A percentile compares a stretch with the other conserved stretches of the same genome.
Conservation (phyloP, 2,329 filamentous ascomycete genomes). For the Colletotrichum falcatum region DNA sequence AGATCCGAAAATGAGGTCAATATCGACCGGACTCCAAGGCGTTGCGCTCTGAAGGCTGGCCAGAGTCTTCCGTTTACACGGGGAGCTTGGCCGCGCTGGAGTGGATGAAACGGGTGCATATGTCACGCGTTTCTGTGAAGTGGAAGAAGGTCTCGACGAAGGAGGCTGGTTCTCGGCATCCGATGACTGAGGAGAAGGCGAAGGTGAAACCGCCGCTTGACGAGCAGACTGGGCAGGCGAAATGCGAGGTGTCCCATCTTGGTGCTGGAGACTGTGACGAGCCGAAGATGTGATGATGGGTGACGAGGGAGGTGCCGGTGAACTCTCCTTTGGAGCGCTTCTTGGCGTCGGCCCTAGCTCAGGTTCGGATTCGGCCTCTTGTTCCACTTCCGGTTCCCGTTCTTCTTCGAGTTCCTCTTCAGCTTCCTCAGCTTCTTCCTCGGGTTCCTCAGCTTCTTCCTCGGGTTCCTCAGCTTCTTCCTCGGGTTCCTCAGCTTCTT, state of each 20-base stretch:
- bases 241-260: slow-evolving; percentile 46
- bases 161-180: slow-evolving; percentile 85
- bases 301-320: slow-evolving; percentile 46
- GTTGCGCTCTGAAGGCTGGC: slow-evolving; percentile 66
- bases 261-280: slow-evolving; percentile 57
- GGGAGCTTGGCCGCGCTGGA: slow-evolving; percentile 57
- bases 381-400: slow-evolving; percentile 7
- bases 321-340: slow-evolving; percentile 44
- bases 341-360: slow-evolving; percentile 37
- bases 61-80: slow-evolving; percentile 71
- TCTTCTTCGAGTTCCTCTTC: slow-evolving; percentile 13
- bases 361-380: slow-evolving; percentile 11
- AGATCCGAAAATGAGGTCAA: slow-evolving; percentile 76
- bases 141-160: slow-evolving; percentile 69
- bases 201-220: slow-evolving; percentile 69
- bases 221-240: slow-evolving; percentile 63
- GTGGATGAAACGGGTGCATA: slow-evolving; percentile 61
- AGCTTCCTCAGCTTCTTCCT: slow-evolving; percentile 6
- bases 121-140: slow-evolving; percentile 59
- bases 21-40: slow-evolving; percentile 80
- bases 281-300: slow-evolving; percentile 34
- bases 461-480: slow-evolving; percentile 9
- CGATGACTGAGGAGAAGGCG: slow-evolving; percentile 79
- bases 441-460: slow-evolving; percentile 1
- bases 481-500: slow-evolving; percentile 6